phyloP scores from a whole-genome alignment of 768 basidiomycete species.

The Tylopilus cervinicoccineus region DNA sequence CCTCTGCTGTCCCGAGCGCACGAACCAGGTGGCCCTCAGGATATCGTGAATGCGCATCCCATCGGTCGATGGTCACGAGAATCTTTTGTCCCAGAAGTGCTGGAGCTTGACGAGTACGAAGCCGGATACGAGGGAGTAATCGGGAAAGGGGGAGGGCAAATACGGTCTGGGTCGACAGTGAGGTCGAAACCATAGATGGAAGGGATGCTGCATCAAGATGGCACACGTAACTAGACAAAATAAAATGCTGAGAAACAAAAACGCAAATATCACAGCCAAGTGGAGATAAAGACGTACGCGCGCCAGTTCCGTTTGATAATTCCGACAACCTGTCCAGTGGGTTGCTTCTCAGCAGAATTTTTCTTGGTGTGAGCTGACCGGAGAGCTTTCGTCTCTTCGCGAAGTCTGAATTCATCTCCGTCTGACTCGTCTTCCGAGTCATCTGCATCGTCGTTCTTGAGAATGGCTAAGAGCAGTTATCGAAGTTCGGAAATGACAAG shows the following conservation, averaged over 20 bases:
- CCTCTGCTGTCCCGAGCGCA: slow-evolving; percentile 84
- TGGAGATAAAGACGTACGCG: slow-evolving; percentile 52
- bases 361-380: slow-evolving; percentile 22
- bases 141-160: slow-evolving; percentile 93
- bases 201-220: slow-evolving; percentile 91
- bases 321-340: slow-evolving; percentile 89
- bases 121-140: slow-evolving; percentile 86
- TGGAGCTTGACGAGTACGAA: slow-evolving; percentile 93
- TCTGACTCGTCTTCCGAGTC: slow-evolving; percentile 61
- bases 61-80: slow-evolving; percentile 90
- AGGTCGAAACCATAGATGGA: slow-evolving; percentile 71
- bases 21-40: slow-evolving; percentile 98
- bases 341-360: slow-evolving; percentile 62
- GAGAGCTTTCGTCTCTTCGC: slow-evolving; percentile 41
- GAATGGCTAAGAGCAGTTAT: slow-evolving; percentile 47
- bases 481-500: neutral
- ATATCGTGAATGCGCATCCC: slow-evolving; percentile 84
- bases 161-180: slow-evolving; percentile 83
- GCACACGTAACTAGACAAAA: slow-evolving; percentile 71
- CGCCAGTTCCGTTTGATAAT: slow-evolving; percentile 95
- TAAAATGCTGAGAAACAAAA: neutral
- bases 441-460: slow-evolving; percentile 86
- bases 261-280: neutral
- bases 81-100: slow-evolving; percentile 89
- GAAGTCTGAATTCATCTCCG: slow-evolving; percentile 35